Conservation (phyloP, 352 stramenopile species). For the Lagenidium sp. region DNA sequence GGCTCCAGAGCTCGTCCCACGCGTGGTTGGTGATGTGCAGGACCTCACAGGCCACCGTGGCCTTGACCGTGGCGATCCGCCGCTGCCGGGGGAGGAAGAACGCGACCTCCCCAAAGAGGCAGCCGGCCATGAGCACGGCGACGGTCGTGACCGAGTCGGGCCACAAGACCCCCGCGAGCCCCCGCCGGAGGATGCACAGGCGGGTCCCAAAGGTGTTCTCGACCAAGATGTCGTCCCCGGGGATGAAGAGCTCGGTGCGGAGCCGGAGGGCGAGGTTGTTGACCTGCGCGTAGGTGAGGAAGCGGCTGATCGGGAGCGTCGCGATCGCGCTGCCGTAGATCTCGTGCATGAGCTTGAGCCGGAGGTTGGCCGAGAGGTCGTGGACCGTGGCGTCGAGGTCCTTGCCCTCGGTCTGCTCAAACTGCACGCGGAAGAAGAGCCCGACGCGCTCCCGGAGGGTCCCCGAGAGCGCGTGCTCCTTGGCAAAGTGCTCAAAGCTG, state of each 20-base stretch:
- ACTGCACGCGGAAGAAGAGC: conserved; percentile 55
- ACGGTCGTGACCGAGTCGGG: conserved; percentile 37
- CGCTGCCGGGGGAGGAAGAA: conserved; percentile 56
- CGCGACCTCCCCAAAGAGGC: conserved; percentile 56
- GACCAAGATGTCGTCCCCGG: conserved; percentile 46
- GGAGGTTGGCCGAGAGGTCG: conserved; percentile 58
- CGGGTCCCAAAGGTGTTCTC: conserved; percentile 47
- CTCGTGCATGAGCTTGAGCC: conserved; percentile 65
- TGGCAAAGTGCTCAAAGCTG: conserved; percentile 68
- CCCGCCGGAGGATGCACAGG: conserved; percentile 50
- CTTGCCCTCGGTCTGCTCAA: conserved; percentile 33
- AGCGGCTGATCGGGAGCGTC: conserved; percentile 42
- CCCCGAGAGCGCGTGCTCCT: conserved; percentile 40
- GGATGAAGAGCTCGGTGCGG: conserved; percentile 56
- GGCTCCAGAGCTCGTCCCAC: conserved; percentile 54
- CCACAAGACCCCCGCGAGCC: conserved; percentile 46
- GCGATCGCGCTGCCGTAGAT: conserved; percentile 49
- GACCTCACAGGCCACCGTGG: conserved; percentile 50
- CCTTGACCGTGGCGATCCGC: conserved; percentile 51
- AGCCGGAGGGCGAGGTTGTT: conserved; percentile 63
- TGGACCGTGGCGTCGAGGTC: conserved; percentile 39
- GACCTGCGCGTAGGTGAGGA: conserved; percentile 42
- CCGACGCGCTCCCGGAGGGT: conserved; percentile 35
- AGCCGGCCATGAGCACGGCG: conserved; percentile 43
- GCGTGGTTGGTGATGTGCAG: conserved; percentile 47